Evolutionary conservation across 176 grass and related monocot species (phyloP), one percentile per base, ranked within the genome.

Genomic region (Elymus sibiricus): DNA sequence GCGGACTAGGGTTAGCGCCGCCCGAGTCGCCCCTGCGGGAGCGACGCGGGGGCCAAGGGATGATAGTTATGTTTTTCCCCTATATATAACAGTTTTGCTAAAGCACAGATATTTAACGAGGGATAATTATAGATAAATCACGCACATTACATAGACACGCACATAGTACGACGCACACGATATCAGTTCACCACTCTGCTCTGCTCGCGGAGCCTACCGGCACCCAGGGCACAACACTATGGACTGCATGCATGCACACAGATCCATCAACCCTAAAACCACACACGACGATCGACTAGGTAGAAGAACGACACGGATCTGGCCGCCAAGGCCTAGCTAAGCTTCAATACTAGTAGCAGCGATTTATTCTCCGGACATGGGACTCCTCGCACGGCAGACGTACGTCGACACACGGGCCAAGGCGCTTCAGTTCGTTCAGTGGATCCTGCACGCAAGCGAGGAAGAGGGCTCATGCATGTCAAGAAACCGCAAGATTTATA

Each of bases 361-460:
- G 42, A 22, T 65, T 90, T 90, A 58, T 79, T 90, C 80, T 74
- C 15, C 14, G 0, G 3, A 80, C 31, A 42, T 11, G 11, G n/a
- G 8, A 42, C 59, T n/a, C 55, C 79, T 83, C 79, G 15, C 27
- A 44, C 58, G 25, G 53, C 13, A 11, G 35, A 0, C 17, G 13
- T 27, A 21, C 19, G 40, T 4, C n/a, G 49, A 24, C 12, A 0
- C 31, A 9, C 31, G 27, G 28, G 4, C 22, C 64, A n/a, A 1
- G 49, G 5, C 81, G 5, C 80, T 12, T 71, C 66, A 17, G 16
- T 53, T 53, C 49, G 16, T 53, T 53, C 49, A 90, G 28, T 83
- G 79, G 53, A 90, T 87, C 85, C 89, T 90, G 80, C 89, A 38
- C 19, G 79, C 1, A 21, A 15, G 3, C 13, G 16, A 32, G 17